phyloP scores from a whole-genome alignment of 169 alveolate species.

The Plasmodium gallinaceum region DNA sequence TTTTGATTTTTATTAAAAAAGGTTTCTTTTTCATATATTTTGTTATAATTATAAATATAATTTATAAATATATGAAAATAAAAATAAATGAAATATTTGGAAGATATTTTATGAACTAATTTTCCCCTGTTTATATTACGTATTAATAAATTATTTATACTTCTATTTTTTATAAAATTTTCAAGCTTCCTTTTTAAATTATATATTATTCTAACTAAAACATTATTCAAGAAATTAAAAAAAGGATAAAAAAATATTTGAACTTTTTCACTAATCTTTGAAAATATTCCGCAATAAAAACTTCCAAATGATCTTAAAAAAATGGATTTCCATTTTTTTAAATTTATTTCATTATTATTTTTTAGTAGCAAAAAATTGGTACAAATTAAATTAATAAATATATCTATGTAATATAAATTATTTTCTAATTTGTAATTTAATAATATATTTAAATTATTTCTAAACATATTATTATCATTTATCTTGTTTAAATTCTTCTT shows the following conservation, averaged over 20 bases:
- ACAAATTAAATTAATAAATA: slow-evolving; percentile 38
- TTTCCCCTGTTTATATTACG: slow-evolving; percentile 1
- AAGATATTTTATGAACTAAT: slow-evolving; percentile 7
- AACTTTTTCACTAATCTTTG: slow-evolving; percentile 25
- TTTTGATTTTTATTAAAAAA: not conserved
- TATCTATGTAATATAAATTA: slow-evolving; percentile 52
- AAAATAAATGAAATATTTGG: slow-evolving; percentile 10
- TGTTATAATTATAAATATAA: slow-evolving; percentile 38
- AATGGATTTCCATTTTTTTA: slow-evolving; percentile 12
- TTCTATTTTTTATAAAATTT: slow-evolving; percentile 1
- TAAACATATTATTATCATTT: not conserved
- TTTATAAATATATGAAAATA: slow-evolving; percentile 35
- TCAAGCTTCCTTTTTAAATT: slow-evolving; percentile 1
- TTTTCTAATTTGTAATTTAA: slow-evolving; percentile 47
- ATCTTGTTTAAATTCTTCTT: not conserved
- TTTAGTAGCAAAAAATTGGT: slow-evolving; percentile 25
- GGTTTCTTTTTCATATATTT: slow-evolving; percentile 4
- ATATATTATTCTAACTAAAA: slow-evolving; percentile 27
- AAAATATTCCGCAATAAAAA: slow-evolving; percentile 59
- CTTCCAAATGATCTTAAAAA: slow-evolving; percentile 32
- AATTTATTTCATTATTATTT: slow-evolving; percentile 2
- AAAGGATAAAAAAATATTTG: slow-evolving; percentile 53
- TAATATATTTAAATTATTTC: slow-evolving; percentile 30
- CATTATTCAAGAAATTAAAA: slow-evolving; percentile 34
- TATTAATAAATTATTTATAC: not conserved